A percentile compares a stretch with the other conserved stretches of the same genome.
phyloP scores from a whole-genome alignment of 2,329 filamentous ascomycete genomes.

The Incumbomyces delicatus region DNA sequence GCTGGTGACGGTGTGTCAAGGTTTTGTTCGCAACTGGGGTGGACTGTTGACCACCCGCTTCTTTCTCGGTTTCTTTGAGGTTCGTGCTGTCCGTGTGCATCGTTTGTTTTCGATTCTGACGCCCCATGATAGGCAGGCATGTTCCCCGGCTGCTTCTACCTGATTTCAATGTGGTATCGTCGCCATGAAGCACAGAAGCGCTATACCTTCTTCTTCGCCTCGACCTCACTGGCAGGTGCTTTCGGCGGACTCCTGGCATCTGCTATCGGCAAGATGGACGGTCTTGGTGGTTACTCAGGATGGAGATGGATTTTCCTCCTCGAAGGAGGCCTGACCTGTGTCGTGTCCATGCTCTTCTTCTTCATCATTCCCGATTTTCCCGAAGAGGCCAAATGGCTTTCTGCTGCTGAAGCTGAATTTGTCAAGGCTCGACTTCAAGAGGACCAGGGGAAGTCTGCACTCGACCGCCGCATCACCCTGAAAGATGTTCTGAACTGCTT shows the following conservation, averaged over 20 bases:
- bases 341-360: constrained; percentile 53
- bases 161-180: constrained; percentile 64
- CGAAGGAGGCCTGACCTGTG: constrained; percentile 54
- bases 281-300: constrained; percentile 46
- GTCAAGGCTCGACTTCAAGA: constrained; percentile 56
- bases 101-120: too few relatives aligned
- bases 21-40: constrained; percentile 65
- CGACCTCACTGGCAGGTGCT: constrained; percentile 51
- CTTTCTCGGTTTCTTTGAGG: constrained; percentile 71
- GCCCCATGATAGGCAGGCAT: background rate
- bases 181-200: constrained; percentile 80
- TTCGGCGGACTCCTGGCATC: constrained; percentile 54
- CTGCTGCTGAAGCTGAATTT: constrained; percentile 57
- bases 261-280: constrained; percentile 50
- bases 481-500: constrained; percentile 54
- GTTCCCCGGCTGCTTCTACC: constrained; percentile 19
- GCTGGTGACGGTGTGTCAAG: constrained; percentile 64
- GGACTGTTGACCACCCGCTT: constrained; percentile 73
- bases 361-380: constrained; percentile 67
- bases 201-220: constrained; percentile 88
- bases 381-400: constrained; percentile 64
- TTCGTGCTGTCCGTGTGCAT: constrained; percentile 39
- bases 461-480: constrained; percentile 51
- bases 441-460: constrained; percentile 59
- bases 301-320: constrained; percentile 49